Evolutionary conservation across 139 green algal species (phyloP), one percentile per base, ranked within the genome.

Genomic region (Coelastrella sp.): DNA sequence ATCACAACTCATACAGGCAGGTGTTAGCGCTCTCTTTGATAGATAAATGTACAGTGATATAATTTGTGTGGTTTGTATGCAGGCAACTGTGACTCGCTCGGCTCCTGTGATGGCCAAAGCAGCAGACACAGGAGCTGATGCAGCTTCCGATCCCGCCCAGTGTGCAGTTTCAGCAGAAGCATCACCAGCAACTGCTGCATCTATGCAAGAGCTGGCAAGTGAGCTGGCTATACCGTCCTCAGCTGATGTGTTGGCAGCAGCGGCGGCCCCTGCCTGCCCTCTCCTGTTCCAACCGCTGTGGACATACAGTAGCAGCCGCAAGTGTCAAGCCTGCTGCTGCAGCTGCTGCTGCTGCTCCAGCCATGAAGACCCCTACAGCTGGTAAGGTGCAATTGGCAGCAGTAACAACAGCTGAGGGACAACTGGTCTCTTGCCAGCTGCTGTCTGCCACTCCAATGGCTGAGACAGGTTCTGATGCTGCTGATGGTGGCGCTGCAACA

Each of bases 41-140:
- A 11, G 13, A 15, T 57, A 15, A 23, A 23, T 11, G 17, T n/a
- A 37, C 30, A 23, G 59, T n/a, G 9, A 37, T 15, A 23, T 43
- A 40, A 23, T 17, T 9, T 72, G 11, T 72, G 63, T 27, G 4
- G 2, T 51, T 25, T 53, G 17, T 35, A 48, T 59, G 40, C 53
- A 82, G 75, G 21, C 45, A 38, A 71, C 37, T 45, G 75, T 82
- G 2, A 45, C 35, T 23, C 53, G 35, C 23, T 38, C 71, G 53
- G 75, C 75, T 4, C 34, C 34, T 38, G 75, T 37, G 35, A 82
- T 82, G 40, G 75, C 53, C 35, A 82, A 82, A 37, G 75, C 51
- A 8, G 75, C 75, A 23, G 63, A 38, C 41, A 30, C 34, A 37
- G 63, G 30, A 41, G 30, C 63, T 43, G 32, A 7, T n/a, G 63